Base-by-base conservation (phyloP, 495 filamentous ascomycete species). In the Neurospora sp. region DNA sequence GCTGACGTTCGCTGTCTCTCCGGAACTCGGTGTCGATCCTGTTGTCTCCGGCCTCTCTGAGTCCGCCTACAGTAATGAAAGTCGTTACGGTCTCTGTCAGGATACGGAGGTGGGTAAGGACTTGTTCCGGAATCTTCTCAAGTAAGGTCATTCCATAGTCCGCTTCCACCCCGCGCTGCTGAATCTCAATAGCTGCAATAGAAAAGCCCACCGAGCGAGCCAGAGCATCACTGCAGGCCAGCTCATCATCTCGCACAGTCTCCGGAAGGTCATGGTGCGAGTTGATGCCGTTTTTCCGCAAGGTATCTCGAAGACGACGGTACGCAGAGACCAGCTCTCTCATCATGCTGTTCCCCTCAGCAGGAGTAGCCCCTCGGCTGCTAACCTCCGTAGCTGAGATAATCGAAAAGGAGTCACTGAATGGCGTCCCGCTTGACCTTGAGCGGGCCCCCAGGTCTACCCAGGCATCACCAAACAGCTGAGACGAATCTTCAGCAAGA, bases 131-230 rank as follows among this genome's bases (percentile, higher is more conserved):
- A 38, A 98, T 92, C 76, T 90, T 94, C 73, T 94, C 92, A n/a
- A 98, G 78, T 40, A 98, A 82, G 0, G 91, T 94, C 76, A 86
- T 85, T 22, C 92, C 92, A 41, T 89, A 88, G 48, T 93, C 89
- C 5, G 92, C 90, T 72, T 92, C 91, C 2, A 94, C 84, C 16
- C 96, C 96, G 70, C 96, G 91, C 78, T 97, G 95, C 61, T 93
- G 89, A 72, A 99, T 98, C 80, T 99, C 96, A 7, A 92, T 89
- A 0, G 93, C 90, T 3, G 95, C 89, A 69, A 99, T 94, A n/a
- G 95, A 94, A 81, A 87, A 93, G 0, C 94, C 96, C 20, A 98
- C 89, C 53, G 90, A 87, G 68, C 85, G 85, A 41, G 92, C 90
- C 53, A 98, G 78, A 1, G 89, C 88, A 75, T 94, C 91, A 10